phyloP scores from a whole-genome alignment of 208 protist genomes.

The Leishmania amazonensis region DNA sequence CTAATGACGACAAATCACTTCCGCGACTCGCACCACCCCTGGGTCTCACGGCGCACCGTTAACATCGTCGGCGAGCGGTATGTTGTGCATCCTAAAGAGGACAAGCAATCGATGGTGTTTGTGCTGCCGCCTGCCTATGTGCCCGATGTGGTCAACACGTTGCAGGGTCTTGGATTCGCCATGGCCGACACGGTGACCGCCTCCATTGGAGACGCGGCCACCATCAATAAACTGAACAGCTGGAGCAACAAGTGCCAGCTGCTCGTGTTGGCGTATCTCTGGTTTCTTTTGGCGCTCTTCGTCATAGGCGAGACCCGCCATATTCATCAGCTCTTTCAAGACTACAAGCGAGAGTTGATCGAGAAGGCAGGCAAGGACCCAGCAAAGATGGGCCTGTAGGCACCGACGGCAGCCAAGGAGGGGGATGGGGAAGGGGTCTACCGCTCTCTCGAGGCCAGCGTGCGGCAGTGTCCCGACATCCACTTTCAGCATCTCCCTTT shows the following conservation, averaged over 20 bases:
- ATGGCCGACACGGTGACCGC: constrained; percentile 64
- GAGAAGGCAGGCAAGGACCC: constrained; percentile 82
- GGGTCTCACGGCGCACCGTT: constrained; percentile 59
- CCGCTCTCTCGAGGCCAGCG: neutral
- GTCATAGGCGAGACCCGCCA: constrained; percentile 64
- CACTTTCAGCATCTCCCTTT: neutral
- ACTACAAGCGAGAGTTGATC: constrained; percentile 82
- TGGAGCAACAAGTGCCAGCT: constrained; percentile 73
- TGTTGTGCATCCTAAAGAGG: constrained; percentile 73
- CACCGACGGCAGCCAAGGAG: neutral
- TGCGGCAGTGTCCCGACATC: neutral
- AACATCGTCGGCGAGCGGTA: constrained; percentile 80
- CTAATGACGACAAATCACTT: constrained; percentile 66
- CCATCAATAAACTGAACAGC: constrained; percentile 51
- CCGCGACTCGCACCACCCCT: constrained; percentile 67
- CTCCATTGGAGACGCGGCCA: constrained; percentile 50
- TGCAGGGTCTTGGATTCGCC: constrained; percentile 74
- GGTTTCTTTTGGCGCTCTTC: constrained; percentile 76
- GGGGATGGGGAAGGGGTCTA: neutral
- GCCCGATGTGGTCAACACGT: constrained; percentile 63
- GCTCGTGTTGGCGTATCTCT: constrained; percentile 71
- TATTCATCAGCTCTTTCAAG: constrained; percentile 59
- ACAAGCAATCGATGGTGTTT: constrained; percentile 79
- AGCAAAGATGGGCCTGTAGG: constrained; percentile 65
- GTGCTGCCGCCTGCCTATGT: constrained; percentile 72